phyloP scores from a whole-genome alignment of 1,284 basidiomycete species.

The Ustilago shanxiensis region DNA sequence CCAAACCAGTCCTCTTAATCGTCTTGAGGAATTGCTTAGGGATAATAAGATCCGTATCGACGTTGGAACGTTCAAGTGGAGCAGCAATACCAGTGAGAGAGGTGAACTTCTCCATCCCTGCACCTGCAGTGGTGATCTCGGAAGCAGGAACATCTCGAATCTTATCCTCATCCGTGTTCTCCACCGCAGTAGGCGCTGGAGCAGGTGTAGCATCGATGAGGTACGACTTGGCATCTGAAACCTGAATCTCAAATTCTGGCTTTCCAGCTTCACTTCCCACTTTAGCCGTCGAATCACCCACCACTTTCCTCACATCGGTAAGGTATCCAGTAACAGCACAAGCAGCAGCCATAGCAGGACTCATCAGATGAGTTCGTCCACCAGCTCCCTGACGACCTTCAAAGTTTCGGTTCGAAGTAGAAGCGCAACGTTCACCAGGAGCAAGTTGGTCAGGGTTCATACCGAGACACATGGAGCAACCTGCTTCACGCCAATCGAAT shows the following conservation, averaged over 20 bases:
- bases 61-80: slow-evolving; percentile 65
- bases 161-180: slow-evolving; percentile 55
- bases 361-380: slow-evolving; percentile 68
- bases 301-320: slow-evolving; percentile 68
- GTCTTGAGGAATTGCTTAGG: slow-evolving; percentile 69
- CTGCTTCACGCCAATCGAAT: slow-evolving; percentile 69
- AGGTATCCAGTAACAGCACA: slow-evolving; percentile 67
- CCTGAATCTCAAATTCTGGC: slow-evolving; percentile 58
- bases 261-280: slow-evolving; percentile 55
- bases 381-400: slow-evolving; percentile 68
- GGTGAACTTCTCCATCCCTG: slow-evolving; percentile 64
- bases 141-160: slow-evolving; percentile 54
- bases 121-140: slow-evolving; percentile 41
- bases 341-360: slow-evolving; percentile 68
- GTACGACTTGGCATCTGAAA: slow-evolving; percentile 62
- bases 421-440: slow-evolving; percentile 69
- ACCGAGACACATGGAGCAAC: slow-evolving; percentile 69
- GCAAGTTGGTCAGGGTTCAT: slow-evolving; percentile 70
- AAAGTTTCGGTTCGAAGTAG: slow-evolving; percentile 70
- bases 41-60: slow-evolving; percentile 69
- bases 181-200: slow-evolving; percentile 39
- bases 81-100: slow-evolving; percentile 66
- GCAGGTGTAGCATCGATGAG: slow-evolving; percentile 50
- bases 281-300: slow-evolving; percentile 32
- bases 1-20: slow-evolving; percentile 68